These are phyloP conservation scores for Pezicula carpinea DNA, from an alignment of 2,329 filamentous ascomycete species.

Conservation along the genomic window DNA sequence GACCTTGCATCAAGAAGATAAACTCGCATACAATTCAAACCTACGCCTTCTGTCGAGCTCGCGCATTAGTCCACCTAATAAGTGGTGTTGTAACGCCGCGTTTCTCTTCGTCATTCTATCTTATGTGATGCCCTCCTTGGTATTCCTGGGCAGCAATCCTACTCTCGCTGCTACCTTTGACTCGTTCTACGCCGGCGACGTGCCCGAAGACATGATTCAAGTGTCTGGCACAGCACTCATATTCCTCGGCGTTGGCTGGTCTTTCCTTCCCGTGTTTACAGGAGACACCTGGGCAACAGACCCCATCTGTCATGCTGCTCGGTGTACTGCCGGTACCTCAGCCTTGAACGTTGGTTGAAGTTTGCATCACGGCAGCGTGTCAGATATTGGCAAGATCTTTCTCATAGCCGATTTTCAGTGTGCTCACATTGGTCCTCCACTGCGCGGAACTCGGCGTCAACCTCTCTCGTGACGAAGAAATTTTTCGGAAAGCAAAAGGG, in stretches of 20 bases:
- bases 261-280: conserved; percentile 22
- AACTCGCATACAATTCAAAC: conserved; percentile 30
- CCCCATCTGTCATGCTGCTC: conserved; percentile 4
- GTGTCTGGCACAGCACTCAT: conserved; percentile 21
- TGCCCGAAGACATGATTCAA: conserved; percentile 3
- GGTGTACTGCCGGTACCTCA: conserved; percentile 24
- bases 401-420: conserved; percentile 23
- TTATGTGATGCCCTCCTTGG: conserved; percentile 26
- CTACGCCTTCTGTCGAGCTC: conserved; percentile 25
- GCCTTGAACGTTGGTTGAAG: conserved; percentile 25
- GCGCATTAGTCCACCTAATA: conserved; percentile 19
- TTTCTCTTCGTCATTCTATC: conserved; percentile 25
- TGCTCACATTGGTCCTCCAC: conserved; percentile 19
- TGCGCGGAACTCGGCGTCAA: conserved; percentile 53
- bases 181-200: neutral
- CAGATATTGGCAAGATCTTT: conserved; percentile 21
- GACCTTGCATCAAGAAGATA: conserved; percentile 25
- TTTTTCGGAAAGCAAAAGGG: conserved; percentile 24
- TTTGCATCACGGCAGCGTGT: conserved; percentile 11
- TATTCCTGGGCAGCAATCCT: conserved; percentile 24
- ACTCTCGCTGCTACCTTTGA: conserved; percentile 15
- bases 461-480: conserved; percentile 38
- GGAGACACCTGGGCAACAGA: conserved; percentile 5
- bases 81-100: conserved; percentile 18
- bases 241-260: conserved; percentile 24